These are phyloP conservation scores for Fraxinus floribunda DNA, from an alignment of 305 asterid genomes.

Conservation along the genomic window DNA sequence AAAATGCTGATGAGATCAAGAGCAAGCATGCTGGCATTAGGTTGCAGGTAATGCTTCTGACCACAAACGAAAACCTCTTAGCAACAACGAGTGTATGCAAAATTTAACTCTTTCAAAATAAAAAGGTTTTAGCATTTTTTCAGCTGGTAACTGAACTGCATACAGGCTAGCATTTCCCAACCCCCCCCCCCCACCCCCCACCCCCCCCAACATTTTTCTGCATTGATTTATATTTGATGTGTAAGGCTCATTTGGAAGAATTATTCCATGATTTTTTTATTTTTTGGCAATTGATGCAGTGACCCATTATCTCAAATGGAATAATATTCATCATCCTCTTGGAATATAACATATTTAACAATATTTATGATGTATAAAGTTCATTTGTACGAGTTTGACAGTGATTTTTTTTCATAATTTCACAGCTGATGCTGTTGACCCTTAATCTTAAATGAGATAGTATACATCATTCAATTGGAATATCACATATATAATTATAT, in stretches of 20 bases:
- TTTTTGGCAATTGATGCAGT: neutral
- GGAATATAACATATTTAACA: neutral
- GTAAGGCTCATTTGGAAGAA: neutral
- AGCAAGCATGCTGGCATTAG: slow-evolving; percentile 76
- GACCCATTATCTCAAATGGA: neutral
- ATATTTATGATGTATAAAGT: neutral
- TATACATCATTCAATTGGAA: neutral
- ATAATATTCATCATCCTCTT: neutral
- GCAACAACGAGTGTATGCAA: neutral
- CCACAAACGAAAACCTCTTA: neutral
- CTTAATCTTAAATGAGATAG: neutral
- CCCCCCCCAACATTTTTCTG: no score
- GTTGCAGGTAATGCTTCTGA: slow-evolving; percentile 65
- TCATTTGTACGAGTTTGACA: neutral
- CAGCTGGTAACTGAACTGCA: neutral
- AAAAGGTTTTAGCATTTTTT: neutral
- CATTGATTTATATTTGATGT: neutral
- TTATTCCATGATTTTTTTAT: neutral
- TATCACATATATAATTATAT: neutral
- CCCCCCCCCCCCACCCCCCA: no score
- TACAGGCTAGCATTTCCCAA: no score
- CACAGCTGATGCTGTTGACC: neutral
- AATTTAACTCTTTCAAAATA: neutral
- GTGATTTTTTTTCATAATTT: neutral
- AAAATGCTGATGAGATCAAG: slow-evolving; percentile 77